Conservation (phyloP, 1,139 yeast species). For the Taphrina sp. region DNA sequence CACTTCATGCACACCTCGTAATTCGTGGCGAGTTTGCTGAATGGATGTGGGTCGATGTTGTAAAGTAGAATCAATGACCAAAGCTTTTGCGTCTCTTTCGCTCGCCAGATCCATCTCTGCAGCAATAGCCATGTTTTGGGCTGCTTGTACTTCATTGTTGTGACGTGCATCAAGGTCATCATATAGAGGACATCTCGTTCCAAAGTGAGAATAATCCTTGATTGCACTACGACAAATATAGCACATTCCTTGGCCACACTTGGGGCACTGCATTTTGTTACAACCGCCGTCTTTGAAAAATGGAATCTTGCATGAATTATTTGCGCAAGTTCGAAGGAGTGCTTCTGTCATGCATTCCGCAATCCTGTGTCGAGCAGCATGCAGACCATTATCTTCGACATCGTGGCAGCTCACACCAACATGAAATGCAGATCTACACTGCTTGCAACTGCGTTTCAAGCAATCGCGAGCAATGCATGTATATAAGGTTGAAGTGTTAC, state of each 20-base stretch:
- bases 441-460: neutral
- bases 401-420: neutral
- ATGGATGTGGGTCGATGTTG: neutral
- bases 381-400: neutral
- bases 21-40: neutral
- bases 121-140: neutral
- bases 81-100: neutral
- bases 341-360: neutral
- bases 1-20: too few species aligned
- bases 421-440: neutral
- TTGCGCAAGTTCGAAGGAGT: neutral
- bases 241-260: neutral
- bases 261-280: neutral
- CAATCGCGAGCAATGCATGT: neutral
- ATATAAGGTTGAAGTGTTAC: neutral
- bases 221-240: neutral
- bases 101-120: neutral
- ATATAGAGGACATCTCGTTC: neutral
- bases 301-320: neutral
- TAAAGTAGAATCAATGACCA: neutral
- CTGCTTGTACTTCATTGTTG: neutral
- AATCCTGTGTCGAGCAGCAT: neutral
- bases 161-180: neutral
- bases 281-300: neutral
- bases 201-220: neutral